phyloP scores from a whole-genome alignment of 2,329 filamentous ascomycete genomes.

The Raffaelea deltoideospora region DNA sequence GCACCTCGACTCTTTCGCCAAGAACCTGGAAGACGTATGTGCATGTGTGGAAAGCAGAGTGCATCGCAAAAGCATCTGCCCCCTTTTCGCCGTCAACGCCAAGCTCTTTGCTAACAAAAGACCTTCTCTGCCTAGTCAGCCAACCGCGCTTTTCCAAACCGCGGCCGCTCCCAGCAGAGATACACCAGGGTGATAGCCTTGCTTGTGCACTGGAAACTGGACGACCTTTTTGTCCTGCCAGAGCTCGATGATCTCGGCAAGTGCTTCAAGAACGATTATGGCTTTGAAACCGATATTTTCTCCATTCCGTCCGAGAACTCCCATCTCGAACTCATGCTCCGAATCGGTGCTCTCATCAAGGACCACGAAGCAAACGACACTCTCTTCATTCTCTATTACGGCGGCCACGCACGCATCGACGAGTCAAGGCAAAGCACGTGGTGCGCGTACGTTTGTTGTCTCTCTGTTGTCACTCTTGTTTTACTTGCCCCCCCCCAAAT shows the following conservation, averaged over 20 bases:
- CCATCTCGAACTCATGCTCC: slow-evolving; percentile 42
- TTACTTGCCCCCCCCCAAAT: too few relatives aligned
- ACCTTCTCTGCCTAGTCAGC: slow-evolving; percentile 29
- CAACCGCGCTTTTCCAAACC: slow-evolving; percentile 39
- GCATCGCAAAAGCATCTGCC: too few relatives aligned
- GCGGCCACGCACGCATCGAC: slow-evolving; percentile 43
- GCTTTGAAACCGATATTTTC: slow-evolving; percentile 41
- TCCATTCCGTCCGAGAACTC: slow-evolving; percentile 42
- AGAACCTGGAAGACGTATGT: slow-evolving; percentile 37
- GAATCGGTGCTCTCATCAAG: slow-evolving; percentile 40
- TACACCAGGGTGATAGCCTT: slow-evolving; percentile 40
- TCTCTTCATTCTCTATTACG: slow-evolving; percentile 43
- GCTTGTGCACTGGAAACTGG: slow-evolving; percentile 40
- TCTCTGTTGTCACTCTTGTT: too few relatives aligned
- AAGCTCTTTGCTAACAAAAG: too few relatives aligned
- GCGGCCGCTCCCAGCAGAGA: slow-evolving; percentile 32
- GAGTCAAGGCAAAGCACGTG: slow-evolving; percentile 44
- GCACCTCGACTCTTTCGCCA: slow-evolving; percentile 37
- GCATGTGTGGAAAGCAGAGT: too few relatives aligned
- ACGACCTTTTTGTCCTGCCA: slow-evolving; percentile 42
- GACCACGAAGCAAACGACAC: slow-evolving; percentile 36
- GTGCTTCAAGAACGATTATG: slow-evolving; percentile 38
- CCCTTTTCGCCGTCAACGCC: too few relatives aligned
- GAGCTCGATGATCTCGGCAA: slow-evolving; percentile 41
- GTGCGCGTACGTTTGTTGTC: slow-evolving; percentile 31